Evolutionary conservation across 306 rosid genomes (phyloP), one percentile per base, ranked within the genome.

Genomic region (Rubus parviflorus): DNA sequence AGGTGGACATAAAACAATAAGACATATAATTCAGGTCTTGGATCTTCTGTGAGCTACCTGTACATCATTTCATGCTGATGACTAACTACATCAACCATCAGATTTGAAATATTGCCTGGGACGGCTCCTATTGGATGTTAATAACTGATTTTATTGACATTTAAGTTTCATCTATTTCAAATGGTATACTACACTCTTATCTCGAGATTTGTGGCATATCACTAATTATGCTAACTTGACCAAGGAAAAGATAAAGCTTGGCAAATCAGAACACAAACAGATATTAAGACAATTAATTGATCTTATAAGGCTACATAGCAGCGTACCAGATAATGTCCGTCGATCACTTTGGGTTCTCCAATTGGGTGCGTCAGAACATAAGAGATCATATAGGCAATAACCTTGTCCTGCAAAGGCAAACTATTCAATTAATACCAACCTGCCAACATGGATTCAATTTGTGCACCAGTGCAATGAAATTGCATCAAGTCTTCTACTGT

Each of bases 341-440:
- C n/a, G 83, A 25, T 82, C 85, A 23, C 79, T 85, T 75, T 80
- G 86, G 74, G 78, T n/a, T n/a, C 68, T 76, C 74, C 83, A 83
- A 77, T 63, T 79, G 16, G 89, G 89, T 61, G 93, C 48, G 45
- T 93, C 97, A 60, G 89, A 73, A 70, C 90, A 83, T 15, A 93
- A 88, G 74, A 93, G 98, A 83, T 93, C 98, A 62, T 86, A 93
- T 42, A 93, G 93, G 84, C 93, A 86, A 74, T 80, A 75, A 70
- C 80, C 72, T 76, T 94, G 79, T 37, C 88, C 92, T 89, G 54
- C 77, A 89, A 22, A 79, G 66, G 49, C 41, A 79, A 74, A 53
- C 81, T 56, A 60, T 76, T 72, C 46, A 60, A 81, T 73, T 72
- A 47, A 40, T 67, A 69, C 47, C 11, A 17, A 41, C 61, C 10